These are phyloP conservation scores for Flaveria linearis DNA, from an alignment of 129 eudicot species.

Conservation along the genomic window DNA sequence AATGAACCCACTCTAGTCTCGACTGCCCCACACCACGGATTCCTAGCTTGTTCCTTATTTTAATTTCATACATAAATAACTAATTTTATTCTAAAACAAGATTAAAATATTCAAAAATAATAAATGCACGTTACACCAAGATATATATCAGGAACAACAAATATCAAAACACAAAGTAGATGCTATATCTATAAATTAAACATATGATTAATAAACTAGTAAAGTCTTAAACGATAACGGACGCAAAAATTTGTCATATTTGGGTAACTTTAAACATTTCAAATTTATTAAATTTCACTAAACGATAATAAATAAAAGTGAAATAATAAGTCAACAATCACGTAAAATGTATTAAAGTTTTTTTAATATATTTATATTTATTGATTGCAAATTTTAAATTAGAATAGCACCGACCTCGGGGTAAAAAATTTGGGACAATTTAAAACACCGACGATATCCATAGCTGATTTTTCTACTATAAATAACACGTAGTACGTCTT, in stretches of 20 bases:
- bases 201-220: not conserved
- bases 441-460: not conserved
- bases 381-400: no score
- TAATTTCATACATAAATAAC: not conserved
- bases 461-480: not conserved
- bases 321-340: no score
- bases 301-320: no score
- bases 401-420: not conserved
- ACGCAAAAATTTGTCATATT: no score
- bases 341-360: no score
- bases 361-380: no score
- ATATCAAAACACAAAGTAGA: not conserved
- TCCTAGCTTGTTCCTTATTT: not conserved
- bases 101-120: not conserved
- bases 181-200: not conserved
- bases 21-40: slow-evolving; percentile 11
- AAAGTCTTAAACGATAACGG: no score
- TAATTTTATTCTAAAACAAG: no score
- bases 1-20: not conserved
- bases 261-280: no score
- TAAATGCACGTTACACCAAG: not conserved
- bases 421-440: not conserved
- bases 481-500: not conserved
- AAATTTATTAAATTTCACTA: no score
- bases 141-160: not conserved